These are phyloP conservation scores for Talaromyces sp. DNA, from an alignment of 2,329 filamentous ascomycete genomes.

Conservation along the genomic window DNA sequence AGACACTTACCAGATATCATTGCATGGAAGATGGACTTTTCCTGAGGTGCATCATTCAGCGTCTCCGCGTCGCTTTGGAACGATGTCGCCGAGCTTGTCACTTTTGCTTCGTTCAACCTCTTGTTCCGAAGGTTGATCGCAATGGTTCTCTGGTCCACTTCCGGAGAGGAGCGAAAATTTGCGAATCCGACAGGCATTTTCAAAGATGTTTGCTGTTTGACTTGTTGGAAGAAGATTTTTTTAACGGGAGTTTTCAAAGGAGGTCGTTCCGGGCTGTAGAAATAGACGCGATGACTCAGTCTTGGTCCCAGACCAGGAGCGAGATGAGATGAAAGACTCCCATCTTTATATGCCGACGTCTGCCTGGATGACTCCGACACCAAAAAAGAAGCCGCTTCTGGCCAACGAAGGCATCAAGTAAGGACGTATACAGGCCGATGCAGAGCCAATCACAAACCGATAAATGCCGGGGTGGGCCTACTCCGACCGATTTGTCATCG, in stretches of 20 bases:
- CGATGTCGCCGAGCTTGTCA: constrained; percentile 1
- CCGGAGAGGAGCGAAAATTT: constrained; percentile 5
- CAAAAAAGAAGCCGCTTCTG: not conserved
- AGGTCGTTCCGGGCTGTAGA: not conserved
- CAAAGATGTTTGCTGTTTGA: not conserved
- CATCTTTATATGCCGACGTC: not conserved
- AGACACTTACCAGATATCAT: constrained; percentile 1
- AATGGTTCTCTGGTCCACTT: constrained; percentile 1
- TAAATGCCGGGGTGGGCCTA: constrained; percentile 2
- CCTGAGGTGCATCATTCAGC: not conserved
- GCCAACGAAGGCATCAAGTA: not conserved
- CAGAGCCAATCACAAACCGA: not conserved
- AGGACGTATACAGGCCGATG: not conserved
- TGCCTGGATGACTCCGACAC: not conserved
- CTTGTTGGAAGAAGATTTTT: not conserved
- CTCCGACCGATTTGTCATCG: not conserved
- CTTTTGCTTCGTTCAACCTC: not conserved
- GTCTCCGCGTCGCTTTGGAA: constrained; percentile 7
- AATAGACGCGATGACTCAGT: not conserved
- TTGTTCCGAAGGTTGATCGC: not conserved
- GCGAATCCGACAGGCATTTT: constrained; percentile 6
- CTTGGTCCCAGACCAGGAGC: not conserved
- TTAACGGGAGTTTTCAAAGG: not conserved
- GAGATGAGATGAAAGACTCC: not conserved
- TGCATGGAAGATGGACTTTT: not conserved